A percentile compares a stretch with the other conserved stretches of the same genome.
Evolutionary conservation across 2,329 filamentous ascomycete species (phyloP).

Genomic region (Cephalotrichum gorgonifer): DNA sequence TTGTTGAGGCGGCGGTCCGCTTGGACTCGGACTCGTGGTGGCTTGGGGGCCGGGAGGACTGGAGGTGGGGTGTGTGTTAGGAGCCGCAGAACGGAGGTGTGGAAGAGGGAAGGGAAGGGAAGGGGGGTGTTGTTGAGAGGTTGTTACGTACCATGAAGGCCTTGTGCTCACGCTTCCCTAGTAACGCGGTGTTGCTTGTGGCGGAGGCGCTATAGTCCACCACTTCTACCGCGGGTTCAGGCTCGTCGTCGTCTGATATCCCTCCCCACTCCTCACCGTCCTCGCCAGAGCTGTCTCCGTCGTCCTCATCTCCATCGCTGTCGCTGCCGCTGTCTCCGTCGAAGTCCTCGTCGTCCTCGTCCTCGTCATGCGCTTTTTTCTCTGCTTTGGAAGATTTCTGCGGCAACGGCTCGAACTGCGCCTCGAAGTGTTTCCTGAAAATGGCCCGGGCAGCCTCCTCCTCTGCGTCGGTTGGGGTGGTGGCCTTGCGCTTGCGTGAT

Average conservation of each 20-base stretch:
- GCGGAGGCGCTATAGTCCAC: constrained; percentile 47
- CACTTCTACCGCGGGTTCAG: constrained; percentile 38
- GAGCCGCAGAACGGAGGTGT: neutral
- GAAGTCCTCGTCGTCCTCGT: too few relatives aligned
- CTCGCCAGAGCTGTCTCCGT: constrained; percentile 16
- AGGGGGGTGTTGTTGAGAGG: neutral
- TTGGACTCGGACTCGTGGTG: constrained; percentile 15
- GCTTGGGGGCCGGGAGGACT: constrained; percentile 40
- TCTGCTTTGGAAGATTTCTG: too few relatives aligned
- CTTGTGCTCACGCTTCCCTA: constrained; percentile 62
- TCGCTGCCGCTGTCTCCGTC: constrained; percentile 20
- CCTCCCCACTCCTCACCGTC: constrained; percentile 20
- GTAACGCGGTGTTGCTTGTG: constrained; percentile 25
- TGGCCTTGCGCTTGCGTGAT: constrained; percentile 39
- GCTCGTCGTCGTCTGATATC: constrained; percentile 13
- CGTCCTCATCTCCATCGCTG: constrained; percentile 17
- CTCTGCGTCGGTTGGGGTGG: constrained; percentile 17
- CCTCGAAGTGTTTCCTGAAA: constrained; percentile 78
- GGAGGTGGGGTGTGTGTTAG: constrained; percentile 6
- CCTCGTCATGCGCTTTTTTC: too few relatives aligned
- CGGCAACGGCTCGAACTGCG: constrained; percentile 68
- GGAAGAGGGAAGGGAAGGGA: neutral
- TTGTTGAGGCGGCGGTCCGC: constrained; percentile 13
- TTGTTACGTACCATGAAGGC: constrained; percentile 59
- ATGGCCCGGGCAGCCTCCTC: constrained; percentile 57